Percentiles rank a stretch among this genome's conserved stretches.
phyloP scores from a whole-genome alignment of 176 grass and related monocot genomes.

The Bonia amplexicaulis region DNA sequence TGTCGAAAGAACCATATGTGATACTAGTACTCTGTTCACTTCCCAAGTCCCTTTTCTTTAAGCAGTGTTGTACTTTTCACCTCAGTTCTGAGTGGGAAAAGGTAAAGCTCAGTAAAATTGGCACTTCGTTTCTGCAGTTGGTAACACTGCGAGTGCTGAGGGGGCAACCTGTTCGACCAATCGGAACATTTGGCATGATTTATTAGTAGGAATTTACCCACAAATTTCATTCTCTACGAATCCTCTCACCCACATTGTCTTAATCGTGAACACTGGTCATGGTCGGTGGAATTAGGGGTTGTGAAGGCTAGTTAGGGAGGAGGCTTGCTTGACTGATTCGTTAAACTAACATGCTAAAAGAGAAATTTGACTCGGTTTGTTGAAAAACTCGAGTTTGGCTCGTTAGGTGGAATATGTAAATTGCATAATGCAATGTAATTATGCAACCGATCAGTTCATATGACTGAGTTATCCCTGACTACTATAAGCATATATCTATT shows the following conservation, averaged over 20 bases:
- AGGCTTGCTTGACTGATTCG: too few relatives aligned
- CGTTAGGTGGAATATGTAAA: too few relatives aligned
- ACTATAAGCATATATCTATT: too few relatives aligned
- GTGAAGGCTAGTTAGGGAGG: too few relatives aligned
- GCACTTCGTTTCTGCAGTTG: background rate
- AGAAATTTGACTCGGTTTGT: too few relatives aligned
- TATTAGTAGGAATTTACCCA: background rate
- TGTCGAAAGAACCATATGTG: background rate
- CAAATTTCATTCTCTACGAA: background rate
- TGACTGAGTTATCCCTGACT: too few relatives aligned
- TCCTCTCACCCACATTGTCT: too few relatives aligned
- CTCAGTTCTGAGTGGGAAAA: background rate
- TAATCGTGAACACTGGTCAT: background rate
- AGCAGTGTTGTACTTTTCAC: background rate
- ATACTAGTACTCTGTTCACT: background rate
- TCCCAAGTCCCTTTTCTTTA: background rate
- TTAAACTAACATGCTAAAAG: too few relatives aligned
- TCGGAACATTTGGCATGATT: background rate
- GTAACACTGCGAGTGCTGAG: background rate
- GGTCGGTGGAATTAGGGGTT: too few relatives aligned
- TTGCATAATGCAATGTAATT: too few relatives aligned
- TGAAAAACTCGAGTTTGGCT: too few relatives aligned
- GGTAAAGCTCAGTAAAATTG: background rate
- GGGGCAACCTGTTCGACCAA: background rate
- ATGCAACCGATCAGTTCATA: too few relatives aligned